A percentile compares a stretch with the other conserved stretches of the same genome.
phyloP scores from a whole-genome alignment of 176 grass and related monocot genomes.

The Musa beccarii region DNA sequence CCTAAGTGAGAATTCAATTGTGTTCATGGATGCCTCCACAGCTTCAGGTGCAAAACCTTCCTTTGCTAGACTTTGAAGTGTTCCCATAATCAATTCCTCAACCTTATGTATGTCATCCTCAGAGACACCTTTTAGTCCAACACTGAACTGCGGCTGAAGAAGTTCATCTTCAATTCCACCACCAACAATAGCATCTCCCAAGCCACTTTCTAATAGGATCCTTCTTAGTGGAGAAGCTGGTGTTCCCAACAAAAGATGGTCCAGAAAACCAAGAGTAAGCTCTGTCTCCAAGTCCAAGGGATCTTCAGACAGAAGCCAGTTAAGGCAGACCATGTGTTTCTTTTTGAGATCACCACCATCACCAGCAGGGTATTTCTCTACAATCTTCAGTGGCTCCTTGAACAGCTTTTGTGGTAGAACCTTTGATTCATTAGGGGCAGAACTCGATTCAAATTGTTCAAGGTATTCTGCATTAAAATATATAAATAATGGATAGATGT shows the following conservation, averaged over 20 bases:
- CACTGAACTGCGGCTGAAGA: constrained; percentile 89
- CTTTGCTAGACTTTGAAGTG: constrained; percentile 55
- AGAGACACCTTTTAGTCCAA: constrained; percentile 87
- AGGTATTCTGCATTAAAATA: constrained; percentile 64
- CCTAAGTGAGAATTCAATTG: constrained; percentile 85
- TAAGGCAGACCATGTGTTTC: constrained; percentile 93
- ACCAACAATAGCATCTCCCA: constrained; percentile 87
- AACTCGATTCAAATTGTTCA: constrained; percentile 76
- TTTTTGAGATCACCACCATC: constrained; percentile 77
- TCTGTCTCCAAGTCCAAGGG: constrained; percentile 81
- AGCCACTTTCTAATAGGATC: constrained; percentile 77
- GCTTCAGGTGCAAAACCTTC: constrained; percentile 91
- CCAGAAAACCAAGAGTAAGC: constrained; percentile 76
- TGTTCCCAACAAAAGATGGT: constrained; percentile 92
- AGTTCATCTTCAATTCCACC: constrained; percentile 97
- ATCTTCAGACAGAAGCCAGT: constrained; percentile 83
- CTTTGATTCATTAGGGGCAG: constrained; percentile 69
- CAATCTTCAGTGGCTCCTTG: constrained; percentile 55
- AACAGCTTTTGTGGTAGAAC: constrained; percentile 74
- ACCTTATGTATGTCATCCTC: constrained; percentile 70
- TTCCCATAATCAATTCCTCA: constrained; percentile 78
- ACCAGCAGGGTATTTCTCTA: constrained; percentile 84
- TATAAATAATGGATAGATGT: neutral
- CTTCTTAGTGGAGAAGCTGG: constrained; percentile 87
- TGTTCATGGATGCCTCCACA: constrained; percentile 95